Conservation (phyloP, 164 flowering plant genomes). For the Brasenia schreberi region DNA sequence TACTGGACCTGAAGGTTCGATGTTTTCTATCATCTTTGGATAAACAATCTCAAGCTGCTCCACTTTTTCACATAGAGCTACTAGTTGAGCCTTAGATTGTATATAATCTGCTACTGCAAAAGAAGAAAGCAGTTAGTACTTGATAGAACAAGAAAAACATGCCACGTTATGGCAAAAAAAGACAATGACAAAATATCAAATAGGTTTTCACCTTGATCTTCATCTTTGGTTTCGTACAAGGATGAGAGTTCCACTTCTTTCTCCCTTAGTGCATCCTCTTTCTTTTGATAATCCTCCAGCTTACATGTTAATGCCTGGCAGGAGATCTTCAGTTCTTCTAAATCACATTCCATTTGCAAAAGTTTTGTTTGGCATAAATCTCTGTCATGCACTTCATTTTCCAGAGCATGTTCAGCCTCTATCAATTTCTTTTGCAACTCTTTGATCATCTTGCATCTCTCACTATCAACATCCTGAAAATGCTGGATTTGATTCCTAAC, state of each 20-base stretch:
- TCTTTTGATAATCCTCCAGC: constrained; percentile 26
- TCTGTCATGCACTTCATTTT: constrained; percentile 38
- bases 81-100: constrained; percentile 12
- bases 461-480: not conserved
- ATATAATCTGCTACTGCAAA: constrained; percentile 26
- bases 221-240: constrained; percentile 15
- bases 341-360: constrained; percentile 36
- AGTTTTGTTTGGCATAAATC: constrained; percentile 25
- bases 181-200: not conserved
- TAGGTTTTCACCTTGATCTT: constrained; percentile 40
- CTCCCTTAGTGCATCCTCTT: constrained; percentile 27
- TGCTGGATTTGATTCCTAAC: not conserved
- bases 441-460: constrained; percentile 6
- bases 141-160: not conserved
- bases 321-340: constrained; percentile 25
- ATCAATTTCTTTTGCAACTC: constrained; percentile 39
- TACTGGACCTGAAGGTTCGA: constrained; percentile 15
- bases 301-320: constrained; percentile 33
- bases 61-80: constrained; percentile 39
- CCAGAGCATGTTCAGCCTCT: constrained; percentile 19
- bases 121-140: not conserved
- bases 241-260: constrained; percentile 46
- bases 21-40: not conserved
- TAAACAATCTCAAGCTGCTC: constrained; percentile 27
- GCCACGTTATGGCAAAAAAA: not conserved